Conservation (phyloP, 305 asterid genomes). For the Fraxinus floribunda region DNA sequence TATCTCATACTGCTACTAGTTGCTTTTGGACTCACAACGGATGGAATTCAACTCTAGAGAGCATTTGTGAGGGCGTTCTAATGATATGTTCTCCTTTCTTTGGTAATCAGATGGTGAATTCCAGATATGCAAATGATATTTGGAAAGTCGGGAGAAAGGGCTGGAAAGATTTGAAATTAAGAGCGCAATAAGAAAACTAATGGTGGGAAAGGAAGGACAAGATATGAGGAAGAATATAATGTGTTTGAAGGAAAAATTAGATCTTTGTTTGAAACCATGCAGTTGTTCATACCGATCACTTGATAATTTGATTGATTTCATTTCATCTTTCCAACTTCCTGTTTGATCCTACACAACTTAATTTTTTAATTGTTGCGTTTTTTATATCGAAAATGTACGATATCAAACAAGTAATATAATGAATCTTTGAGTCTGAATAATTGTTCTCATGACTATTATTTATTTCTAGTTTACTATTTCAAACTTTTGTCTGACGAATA, state of each 20-base stretch:
- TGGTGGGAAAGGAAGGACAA: background rate
- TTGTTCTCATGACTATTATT: no score
- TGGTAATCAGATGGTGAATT: background rate
- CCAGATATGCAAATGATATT: background rate
- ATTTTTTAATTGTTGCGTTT: background rate
- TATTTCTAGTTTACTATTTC: no score
- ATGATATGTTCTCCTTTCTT: slow-evolving; percentile 5
- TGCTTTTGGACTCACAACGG: slow-evolving; percentile 17
- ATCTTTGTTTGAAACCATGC: background rate
- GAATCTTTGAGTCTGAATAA: no score
- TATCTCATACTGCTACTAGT: slow-evolving; percentile 3
- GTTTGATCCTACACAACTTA: background rate
- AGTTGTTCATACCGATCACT: background rate
- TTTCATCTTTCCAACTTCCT: background rate
- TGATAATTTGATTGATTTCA: background rate
- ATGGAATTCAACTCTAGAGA: slow-evolving; percentile 23
- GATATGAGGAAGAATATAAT: background rate
- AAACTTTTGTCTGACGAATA: no score
- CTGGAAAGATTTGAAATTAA: background rate
- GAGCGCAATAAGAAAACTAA: background rate
- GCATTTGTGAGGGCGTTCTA: slow-evolving; percentile 15
- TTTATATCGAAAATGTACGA: no score
- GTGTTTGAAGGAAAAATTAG: background rate
- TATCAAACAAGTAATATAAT: no score
- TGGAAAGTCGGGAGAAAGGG: slow-evolving; percentile 6